Conservation (phyloP, 495 filamentous ascomycete genomes). For the Darksidea phi region DNA sequence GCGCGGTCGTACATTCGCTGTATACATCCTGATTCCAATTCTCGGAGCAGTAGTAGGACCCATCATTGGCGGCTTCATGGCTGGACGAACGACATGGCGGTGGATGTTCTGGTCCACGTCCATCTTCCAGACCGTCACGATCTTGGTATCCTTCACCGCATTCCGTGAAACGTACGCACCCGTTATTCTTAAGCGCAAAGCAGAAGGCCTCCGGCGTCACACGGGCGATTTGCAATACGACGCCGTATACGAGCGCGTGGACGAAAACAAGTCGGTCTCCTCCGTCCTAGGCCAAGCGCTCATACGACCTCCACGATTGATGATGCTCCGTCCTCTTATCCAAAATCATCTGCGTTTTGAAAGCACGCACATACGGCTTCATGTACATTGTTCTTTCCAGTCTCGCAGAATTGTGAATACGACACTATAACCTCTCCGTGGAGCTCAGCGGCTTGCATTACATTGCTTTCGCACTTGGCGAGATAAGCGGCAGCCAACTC, state of each 20-base stretch:
- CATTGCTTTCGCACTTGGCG: conserved; percentile 26
- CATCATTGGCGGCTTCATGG: conserved; percentile 38
- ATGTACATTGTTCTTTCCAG: conserved; percentile 43
- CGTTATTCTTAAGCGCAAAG: conserved; percentile 15
- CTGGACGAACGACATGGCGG: conserved; percentile 28
- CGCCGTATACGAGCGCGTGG: conserved; percentile 4
- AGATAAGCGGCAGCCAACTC: conserved; percentile 21
- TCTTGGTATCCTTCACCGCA: conserved; percentile 9
- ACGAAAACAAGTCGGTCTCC: background rate
- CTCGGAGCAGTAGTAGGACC: conserved; percentile 37
- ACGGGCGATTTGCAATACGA: conserved; percentile 30
- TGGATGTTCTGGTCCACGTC: conserved; percentile 38
- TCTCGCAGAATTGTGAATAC: conserved; percentile 35
- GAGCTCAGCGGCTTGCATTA: conserved; percentile 34
- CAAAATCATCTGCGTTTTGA: conserved; percentile 33
- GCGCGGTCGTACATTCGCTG: conserved; percentile 35
- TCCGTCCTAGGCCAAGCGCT: background rate
- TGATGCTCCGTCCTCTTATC: conserved; percentile 45
- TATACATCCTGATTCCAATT: conserved; percentile 40
- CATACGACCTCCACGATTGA: conserved; percentile 32
- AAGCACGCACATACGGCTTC: conserved; percentile 42
- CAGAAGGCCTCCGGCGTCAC: conserved; percentile 13
- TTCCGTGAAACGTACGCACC: conserved; percentile 30
- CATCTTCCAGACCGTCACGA: conserved; percentile 25
- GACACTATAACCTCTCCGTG: conserved; percentile 18